Percentiles rank a stretch among this genome's conserved stretches.
Evolutionary conservation across 352 stramenopile species (phyloP).

Genomic region (Phytophthora pseudosyringae): DNA sequence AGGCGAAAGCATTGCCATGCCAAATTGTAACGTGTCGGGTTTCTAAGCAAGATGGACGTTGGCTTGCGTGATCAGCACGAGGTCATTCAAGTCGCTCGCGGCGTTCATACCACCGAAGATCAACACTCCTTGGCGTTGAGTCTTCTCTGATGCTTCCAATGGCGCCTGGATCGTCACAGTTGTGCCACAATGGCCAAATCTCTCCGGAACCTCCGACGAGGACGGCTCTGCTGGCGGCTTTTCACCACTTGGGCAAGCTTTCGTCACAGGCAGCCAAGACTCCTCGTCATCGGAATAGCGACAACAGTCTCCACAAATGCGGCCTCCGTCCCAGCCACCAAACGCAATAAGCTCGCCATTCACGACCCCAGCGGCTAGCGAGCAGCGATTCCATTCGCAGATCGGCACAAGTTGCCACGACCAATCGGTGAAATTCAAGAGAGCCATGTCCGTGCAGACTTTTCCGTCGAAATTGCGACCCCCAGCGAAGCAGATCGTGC

Average conservation of each 20-base stretch:
- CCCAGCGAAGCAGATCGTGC: conserved; percentile 50
- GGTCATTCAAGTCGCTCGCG: conserved; percentile 50
- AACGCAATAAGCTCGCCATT: conserved; percentile 49
- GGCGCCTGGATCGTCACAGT: conserved; percentile 18
- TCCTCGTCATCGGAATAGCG: conserved; percentile 54
- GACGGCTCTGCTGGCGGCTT: conserved; percentile 2
- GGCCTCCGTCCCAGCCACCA: conserved; percentile 57
- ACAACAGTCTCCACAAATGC: conserved; percentile 50
- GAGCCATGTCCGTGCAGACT: conserved; percentile 66
- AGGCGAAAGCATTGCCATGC: too few species aligned
- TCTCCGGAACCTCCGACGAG: conserved; percentile 14
- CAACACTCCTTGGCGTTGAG: conserved; percentile 35
- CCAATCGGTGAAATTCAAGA: conserved; percentile 47
- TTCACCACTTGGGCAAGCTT: neutral
- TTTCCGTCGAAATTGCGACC: conserved; percentile 58
- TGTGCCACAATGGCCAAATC: conserved; percentile 60
- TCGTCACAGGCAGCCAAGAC: conserved; percentile 40
- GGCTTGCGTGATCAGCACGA: conserved; percentile 30
- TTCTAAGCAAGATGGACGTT: neutral
- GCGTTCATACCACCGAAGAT: conserved; percentile 71
- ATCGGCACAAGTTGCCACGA: conserved; percentile 60
- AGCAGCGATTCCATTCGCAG: conserved; percentile 64
- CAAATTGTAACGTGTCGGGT: too few species aligned
- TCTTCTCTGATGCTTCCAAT: conserved; percentile 7
- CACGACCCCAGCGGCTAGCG: conserved; percentile 41